These are phyloP conservation scores for Allomyces arbusculus DNA, from an alignment of 192 early-diverging fungal genomes.

Conservation along the genomic window DNA sequence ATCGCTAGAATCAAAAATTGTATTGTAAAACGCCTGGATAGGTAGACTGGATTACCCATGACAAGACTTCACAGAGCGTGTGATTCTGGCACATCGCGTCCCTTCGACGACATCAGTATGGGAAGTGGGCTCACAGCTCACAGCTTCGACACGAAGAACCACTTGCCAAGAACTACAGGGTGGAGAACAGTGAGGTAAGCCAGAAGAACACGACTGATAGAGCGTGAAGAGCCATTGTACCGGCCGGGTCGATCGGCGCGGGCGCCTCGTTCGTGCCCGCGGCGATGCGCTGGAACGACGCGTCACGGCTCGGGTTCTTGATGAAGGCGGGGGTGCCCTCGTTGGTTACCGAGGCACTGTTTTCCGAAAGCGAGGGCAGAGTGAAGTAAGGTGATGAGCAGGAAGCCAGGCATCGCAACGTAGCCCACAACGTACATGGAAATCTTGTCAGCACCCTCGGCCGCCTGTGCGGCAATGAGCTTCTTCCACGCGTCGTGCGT, in stretches of 20 bases:
- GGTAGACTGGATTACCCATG: too few relatives aligned
- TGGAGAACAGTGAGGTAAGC: conserved; percentile 8
- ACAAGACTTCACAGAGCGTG: too few relatives aligned
- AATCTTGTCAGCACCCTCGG: conserved; percentile 36
- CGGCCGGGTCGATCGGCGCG: background rate
- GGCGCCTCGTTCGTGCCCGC: conserved; percentile 15
- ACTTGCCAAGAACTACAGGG: conserved; percentile 62
- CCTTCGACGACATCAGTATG: too few relatives aligned
- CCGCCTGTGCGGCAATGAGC: conserved; percentile 43
- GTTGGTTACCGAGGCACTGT: conserved; percentile 46
- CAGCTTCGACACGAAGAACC: conserved; percentile 76
- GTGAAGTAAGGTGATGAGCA: too few relatives aligned
- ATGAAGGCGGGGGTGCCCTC: conserved; percentile 55
- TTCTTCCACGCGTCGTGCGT: conserved; percentile 83
- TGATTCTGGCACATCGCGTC: too few relatives aligned
- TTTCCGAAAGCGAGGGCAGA: too few relatives aligned
- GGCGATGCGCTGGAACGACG: conserved; percentile 31
- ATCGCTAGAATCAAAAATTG: too few relatives aligned
- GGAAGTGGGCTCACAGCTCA: too few relatives aligned
- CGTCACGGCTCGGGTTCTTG: conserved; percentile 18
- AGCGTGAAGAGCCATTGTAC: conserved; percentile 27
- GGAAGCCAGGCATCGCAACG: background rate
- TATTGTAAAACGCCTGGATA: too few relatives aligned
- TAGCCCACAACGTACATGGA: conserved; percentile 22
- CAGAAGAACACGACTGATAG: conserved; percentile 19